These are phyloP conservation scores for Apiospora aurea DNA, from an alignment of 2,329 filamentous ascomycete species.

Conservation along the genomic window DNA sequence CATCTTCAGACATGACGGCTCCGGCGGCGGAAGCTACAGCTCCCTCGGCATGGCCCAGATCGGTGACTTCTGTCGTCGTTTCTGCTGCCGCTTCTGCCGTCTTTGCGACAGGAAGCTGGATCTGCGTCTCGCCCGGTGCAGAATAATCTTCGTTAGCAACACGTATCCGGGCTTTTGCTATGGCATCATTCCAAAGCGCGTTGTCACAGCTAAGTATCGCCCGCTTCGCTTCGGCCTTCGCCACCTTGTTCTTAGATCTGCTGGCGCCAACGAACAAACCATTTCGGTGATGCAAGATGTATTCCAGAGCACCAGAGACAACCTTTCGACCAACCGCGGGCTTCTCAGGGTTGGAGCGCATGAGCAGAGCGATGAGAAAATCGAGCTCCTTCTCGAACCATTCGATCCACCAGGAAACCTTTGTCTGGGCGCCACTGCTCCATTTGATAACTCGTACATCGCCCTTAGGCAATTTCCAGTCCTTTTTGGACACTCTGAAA, in stretches of 20 bases:
- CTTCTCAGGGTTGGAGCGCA: constrained; percentile 19
- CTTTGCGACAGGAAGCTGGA: not conserved
- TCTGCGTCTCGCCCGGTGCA: not conserved
- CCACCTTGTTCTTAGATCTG: constrained; percentile 6
- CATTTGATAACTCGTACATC: not conserved
- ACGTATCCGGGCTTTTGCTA: constrained; percentile 3
- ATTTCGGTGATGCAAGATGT: constrained; percentile 4
- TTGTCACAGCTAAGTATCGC: not conserved
- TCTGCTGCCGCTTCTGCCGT: not conserved
- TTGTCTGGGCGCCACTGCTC: not conserved
- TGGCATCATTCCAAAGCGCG: not conserved
- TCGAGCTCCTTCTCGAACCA: constrained; percentile 21
- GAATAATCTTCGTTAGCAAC: constrained; percentile 4
- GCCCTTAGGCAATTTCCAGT: constrained; percentile 16
- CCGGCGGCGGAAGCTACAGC: too few species aligned
- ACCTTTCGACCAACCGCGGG: not conserved
- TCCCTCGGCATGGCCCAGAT: not conserved
- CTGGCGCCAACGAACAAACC: constrained; percentile 3
- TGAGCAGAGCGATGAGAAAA: constrained; percentile 20
- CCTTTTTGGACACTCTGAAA: constrained; percentile 2
- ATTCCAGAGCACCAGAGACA: not conserved
- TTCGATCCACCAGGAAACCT: not conserved
- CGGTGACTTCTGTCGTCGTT: not conserved
- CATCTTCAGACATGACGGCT: constrained; percentile 28
- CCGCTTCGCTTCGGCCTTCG: constrained; percentile 11